Base-by-base conservation (phyloP, 257 asterid genomes). In the Primulina huaijiensis region DNA sequence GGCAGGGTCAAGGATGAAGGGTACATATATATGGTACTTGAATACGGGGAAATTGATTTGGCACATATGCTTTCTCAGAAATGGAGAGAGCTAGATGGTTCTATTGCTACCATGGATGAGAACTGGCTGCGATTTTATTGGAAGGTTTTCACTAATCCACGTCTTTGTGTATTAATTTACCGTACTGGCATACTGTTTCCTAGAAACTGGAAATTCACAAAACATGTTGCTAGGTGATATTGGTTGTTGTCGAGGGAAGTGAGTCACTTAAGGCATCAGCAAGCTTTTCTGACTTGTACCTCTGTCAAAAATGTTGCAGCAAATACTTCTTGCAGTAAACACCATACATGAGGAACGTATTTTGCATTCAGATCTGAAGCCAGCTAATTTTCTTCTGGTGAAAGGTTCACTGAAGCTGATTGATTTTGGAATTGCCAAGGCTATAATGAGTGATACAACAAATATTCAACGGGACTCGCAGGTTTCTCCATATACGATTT, bases 71-170 rank as follows among this genome's bases (percentile, higher is more conserved):
- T 94, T 53, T 84, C 96, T 67, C 95, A 88, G 55, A 89, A 94
- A 76, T 94, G 96, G 97, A 89, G 80, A 84, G 96, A 89, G 76
- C 76, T 94, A 65, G 97, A 91, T 70, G 78, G 79, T 67, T 76
- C 84, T 62, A 63, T 68, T 67, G 76, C 83, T 58, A 81, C 78
- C 73, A 90, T 94, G 70, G 97, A 91, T 82, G 96, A 94, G 77
- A 94, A 90, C 76, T 94, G 99, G 99, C 96, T 94, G 55, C 88
- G 99, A 25, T 94, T 90, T 86, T 91, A 94, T 79, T 94, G 97
- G 97, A 95, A 92, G 98, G 98, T 92, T 52, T 65, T 72, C 67
- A 60, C 68, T 17, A 62, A 43, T 70, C 58, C 73, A 57, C 76
- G 62, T 61, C 67, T 60, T 65, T 60, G 11, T 72, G 20, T 12